Evolutionary conservation across 176 grass and related monocot species (phyloP), one percentile per base, ranked within the genome.

Genomic region (Poa pratensis): DNA sequence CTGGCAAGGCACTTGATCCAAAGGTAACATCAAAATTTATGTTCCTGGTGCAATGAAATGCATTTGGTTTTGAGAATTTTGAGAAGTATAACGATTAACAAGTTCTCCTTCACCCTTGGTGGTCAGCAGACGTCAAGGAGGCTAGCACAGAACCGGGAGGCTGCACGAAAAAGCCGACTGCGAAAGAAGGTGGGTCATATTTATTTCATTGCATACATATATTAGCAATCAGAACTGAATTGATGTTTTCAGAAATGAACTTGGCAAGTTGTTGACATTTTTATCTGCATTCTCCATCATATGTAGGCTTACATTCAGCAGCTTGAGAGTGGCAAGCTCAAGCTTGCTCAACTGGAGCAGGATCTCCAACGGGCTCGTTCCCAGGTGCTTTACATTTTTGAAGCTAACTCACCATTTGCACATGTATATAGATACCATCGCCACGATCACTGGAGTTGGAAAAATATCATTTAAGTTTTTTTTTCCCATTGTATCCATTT

Each of bases 81-180:
- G 27, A 53, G 45, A 77, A 28, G 24, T 32, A 70, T 79, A 75
- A 73, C 22, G 23, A 46, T 69, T 79, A 74, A 73, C 27, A n/a
- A 46, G 37, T 57, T 90, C n/a, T 57, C 55, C 60, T 73, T 46
- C 16, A 48, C 6, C 32, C 23, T 55, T 86, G 49, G 2, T 83
- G 61, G 40, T 57, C 55, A 42, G 42, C 86, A 97, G 95, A 87
- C 46, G 18, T 42, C 92, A 9, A 93, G 90, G 92, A 86, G 95
- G 71, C 81, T 93, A 55, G 95, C 95, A 57, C 95, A 97, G 83
- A 97, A 97, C 83, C 79, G 95, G 79, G 95, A 97, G 87, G 95
- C 95, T 84, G 95, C 95, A 2, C 82, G 92, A 5, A 97, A 97
- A 87, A 97, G 92, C 76, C 84, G 95, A 45, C 80, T 97, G 62